phyloP scores from a whole-genome alignment of 305 asterid species.

The Fraxinus dipetala region DNA sequence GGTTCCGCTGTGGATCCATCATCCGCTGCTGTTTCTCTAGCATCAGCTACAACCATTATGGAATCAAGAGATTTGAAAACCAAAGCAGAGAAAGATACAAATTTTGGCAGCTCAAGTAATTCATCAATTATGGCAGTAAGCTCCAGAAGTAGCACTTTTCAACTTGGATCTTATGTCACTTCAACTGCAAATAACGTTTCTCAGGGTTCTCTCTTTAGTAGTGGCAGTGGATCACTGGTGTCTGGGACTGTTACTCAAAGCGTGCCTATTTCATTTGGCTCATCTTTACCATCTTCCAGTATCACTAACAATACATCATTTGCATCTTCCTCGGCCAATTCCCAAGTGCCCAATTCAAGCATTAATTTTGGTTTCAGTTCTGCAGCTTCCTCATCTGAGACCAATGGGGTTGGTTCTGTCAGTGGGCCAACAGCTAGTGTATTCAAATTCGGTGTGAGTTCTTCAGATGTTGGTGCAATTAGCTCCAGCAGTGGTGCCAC shows the following conservation, averaged over 20 bases:
- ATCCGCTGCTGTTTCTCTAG: constrained; percentile 30
- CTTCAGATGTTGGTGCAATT: constrained; percentile 28
- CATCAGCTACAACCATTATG: constrained; percentile 28
- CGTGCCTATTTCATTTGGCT: constrained; percentile 24
- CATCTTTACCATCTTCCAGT: constrained; percentile 23
- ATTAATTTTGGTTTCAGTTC: constrained; percentile 35
- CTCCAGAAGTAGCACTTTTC: constrained; percentile 34
- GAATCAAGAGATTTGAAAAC: constrained; percentile 21
- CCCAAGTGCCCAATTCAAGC: constrained; percentile 18
- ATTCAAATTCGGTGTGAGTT: constrained; percentile 29
- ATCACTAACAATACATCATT: constrained; percentile 26
- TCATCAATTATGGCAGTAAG: constrained; percentile 29
- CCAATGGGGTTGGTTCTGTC: constrained; percentile 27
- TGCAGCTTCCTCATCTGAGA: constrained; percentile 36
- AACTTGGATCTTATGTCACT: constrained; percentile 26
- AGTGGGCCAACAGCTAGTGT: constrained; percentile 28
- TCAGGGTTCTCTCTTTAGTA: constrained; percentile 32
- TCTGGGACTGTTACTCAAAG: constrained; percentile 29
- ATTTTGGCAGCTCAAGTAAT: constrained; percentile 31
- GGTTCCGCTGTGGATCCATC: constrained; percentile 35
- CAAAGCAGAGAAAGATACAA: constrained; percentile 23
- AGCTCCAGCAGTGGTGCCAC: constrained; percentile 32
- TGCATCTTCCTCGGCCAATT: constrained; percentile 29
- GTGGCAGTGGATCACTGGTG: constrained; percentile 27
- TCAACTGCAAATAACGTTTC: constrained; percentile 26